phyloP scores from a whole-genome alignment of 1,284 basidiomycete species.

The Apiotrichum domesticum region DNA sequence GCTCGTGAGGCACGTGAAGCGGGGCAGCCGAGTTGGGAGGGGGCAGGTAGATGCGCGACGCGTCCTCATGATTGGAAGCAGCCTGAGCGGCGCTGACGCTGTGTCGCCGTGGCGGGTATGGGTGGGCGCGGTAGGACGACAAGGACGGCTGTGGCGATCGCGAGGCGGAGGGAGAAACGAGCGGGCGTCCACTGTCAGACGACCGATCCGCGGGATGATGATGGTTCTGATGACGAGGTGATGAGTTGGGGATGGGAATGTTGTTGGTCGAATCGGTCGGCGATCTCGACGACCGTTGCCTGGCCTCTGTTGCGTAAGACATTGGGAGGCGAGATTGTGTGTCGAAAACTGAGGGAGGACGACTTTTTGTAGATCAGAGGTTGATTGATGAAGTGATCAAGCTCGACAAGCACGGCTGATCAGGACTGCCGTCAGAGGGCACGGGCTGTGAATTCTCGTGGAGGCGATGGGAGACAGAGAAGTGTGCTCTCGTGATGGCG shows the following conservation, averaged over 20 bases:
- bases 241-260: conserved; percentile 13
- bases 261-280: conserved; percentile 1
- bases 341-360: neutral
- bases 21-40: conserved; percentile 16
- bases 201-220: neutral
- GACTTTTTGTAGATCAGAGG: neutral
- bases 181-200: conserved; percentile 2
- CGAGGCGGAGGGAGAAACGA: conserved; percentile 6
- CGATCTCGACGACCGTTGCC: conserved; percentile 5
- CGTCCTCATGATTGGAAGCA: neutral
- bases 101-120: conserved; percentile 7
- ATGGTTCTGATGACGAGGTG: neutral
- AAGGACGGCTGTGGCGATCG: conserved; percentile 10
- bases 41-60: conserved; percentile 7
- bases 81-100: conserved; percentile 3
- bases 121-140: conserved; percentile 13
- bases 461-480: no score
- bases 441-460: neutral
- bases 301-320: neutral
- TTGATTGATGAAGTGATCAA: no score
- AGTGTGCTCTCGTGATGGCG: no score
- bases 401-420: neutral
- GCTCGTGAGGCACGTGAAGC: conserved; percentile 16
- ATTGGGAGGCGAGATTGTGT: neutral
- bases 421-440: neutral